Evolutionary conservation across 1,284 basidiomycete genomes (phyloP), one percentile per base, ranked within the genome.

Genomic region (Irpex lacteus): DNA sequence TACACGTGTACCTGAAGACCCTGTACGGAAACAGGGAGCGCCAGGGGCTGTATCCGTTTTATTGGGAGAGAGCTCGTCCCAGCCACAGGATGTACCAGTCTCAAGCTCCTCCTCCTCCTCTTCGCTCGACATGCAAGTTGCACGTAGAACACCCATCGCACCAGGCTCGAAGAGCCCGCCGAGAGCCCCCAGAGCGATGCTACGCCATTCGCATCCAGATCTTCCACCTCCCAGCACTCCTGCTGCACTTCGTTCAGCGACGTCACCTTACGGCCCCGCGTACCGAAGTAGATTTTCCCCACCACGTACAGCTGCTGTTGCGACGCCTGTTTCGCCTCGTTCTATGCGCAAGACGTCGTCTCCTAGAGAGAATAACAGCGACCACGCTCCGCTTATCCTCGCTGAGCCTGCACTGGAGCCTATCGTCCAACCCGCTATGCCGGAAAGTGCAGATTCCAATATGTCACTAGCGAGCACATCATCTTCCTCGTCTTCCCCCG

Each of bases 121-220:
- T 6, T 34, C 32, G 32, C 32, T 34, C 32, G 32, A 34, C 32
- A 34, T 34, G 32, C 32, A 34, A 34, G 32, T 34, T 34, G 32
- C 32, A 34, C 32, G 32, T 34, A 34, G 32, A 36, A 53, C 18
- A 26, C 18, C 50, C 7, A 19, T 18, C 9, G 9, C 9, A 9
- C 21, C 50, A 2, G n/a, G 50, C 9, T 32, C 18, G 19, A 62
- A 58, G 55, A 47, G 34, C 37, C 55, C 61, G 5, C 61, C 61
- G 21, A 62, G 6, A 15, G 61, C 61, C 5, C 61, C 61, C 26
- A 47, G 36, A 58, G 61, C 61, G 13, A 58, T 58, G 61, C 38
- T 54, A 19, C 40, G 40, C 11, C 11, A 11, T 11, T 47, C 40
- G 13, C 40, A 47, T 15, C 5, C 40, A 47, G n/a, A 47, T n/a